Percentiles rank a stretch among this genome's conserved stretches.
Conservation (phyloP, 331 rosid genomes). For the Pyrus hybrid region DNA sequence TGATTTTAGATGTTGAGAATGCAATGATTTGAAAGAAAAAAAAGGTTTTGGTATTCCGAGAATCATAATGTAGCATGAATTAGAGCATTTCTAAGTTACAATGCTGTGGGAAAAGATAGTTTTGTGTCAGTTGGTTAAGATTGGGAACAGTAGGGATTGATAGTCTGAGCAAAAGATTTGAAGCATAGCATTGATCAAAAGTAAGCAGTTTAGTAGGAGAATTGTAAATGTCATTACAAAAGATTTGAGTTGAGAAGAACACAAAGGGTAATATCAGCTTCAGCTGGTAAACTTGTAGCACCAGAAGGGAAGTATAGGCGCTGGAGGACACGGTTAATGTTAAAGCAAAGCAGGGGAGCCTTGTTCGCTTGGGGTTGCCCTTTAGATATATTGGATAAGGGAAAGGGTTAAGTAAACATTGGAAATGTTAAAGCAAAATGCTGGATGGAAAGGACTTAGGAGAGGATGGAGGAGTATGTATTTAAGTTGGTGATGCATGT, state of each 20-base stretch:
- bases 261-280: background rate
- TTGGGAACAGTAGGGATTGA: background rate
- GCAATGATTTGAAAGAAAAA: background rate
- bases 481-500: background rate
- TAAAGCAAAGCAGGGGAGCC: no score
- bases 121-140: background rate
- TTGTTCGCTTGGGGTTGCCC: no score
- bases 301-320: background rate
- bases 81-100: background rate
- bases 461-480: background rate
- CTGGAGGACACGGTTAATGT: no score
- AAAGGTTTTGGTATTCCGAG: background rate
- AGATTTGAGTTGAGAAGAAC: background rate
- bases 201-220: background rate
- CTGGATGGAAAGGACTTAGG: background rate
- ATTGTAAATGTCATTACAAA: no score
- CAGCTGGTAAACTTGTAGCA: background rate
- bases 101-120: background rate
- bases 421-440: background rate
- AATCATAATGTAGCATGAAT: background rate
- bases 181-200: background rate
- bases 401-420: background rate
- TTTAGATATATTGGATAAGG: background rate
- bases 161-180: background rate
- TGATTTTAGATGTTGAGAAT: background rate